Evolutionary conservation across 768 basidiomycete genomes (phyloP), one percentile per base, ranked within the genome.

Genomic region (Lentinula raphanica): DNA sequence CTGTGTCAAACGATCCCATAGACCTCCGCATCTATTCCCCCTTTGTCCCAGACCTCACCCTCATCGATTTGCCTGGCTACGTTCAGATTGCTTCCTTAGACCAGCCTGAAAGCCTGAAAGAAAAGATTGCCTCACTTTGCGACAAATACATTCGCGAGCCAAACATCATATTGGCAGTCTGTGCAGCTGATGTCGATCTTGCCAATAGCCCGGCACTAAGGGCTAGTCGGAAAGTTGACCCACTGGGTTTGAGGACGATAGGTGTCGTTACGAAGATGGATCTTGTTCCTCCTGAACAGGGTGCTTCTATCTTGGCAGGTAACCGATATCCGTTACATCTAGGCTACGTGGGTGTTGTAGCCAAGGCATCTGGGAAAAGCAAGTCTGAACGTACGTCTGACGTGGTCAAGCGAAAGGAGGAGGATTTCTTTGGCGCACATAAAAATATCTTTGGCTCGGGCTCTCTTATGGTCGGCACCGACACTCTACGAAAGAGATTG

Each of bases 181-280:
- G 97, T 68, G 92, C 97, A 7, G 97, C 97, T 7, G 95, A 99
- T 69, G 97, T 99, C 56, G 97, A 99, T 74, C 81, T 99, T 12
- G 97, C 97, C 60, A 99, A 99, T 71, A 97, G 94, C 0, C 95
- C 97, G 6, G 97, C 97, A 0, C 76, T 99, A 50, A 81, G 94
- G 50, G 94, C 97, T 0, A 95, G 93, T 70, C 81, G 95, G 40
- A 88, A 90, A 62, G 92, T 98, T 3, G 97, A 99, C 67, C 96
- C 96, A 2, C 76, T 99, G 15, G 97, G 97, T 15, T 76, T 95
- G 56, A 85, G 97, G 25, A 99, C 97, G 1, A 94, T 99, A 63
- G 97, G 97, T 28, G 97, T 99, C 15, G 81, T 99, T 42, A 99
- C 97, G 21, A 99, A 99, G 80, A 98, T 99, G 97, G 97, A 99